Conservation (phyloP, 1,139 yeast genomes). For the Taphrina betulina region DNA sequence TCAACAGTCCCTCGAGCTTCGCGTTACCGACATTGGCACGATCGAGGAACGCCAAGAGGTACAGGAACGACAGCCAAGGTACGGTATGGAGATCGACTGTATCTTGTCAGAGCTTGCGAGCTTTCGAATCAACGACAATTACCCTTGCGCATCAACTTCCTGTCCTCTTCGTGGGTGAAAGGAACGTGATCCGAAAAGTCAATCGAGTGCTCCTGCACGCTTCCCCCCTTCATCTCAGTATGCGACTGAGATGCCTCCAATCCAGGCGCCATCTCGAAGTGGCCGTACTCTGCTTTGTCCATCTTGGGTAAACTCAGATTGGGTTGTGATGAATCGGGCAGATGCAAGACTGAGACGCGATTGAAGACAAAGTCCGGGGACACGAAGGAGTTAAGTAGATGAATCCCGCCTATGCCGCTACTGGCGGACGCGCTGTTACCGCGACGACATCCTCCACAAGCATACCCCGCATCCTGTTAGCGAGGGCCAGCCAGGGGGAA, state of each 20-base stretch:
- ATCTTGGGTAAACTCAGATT: too few species aligned
- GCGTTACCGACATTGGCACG: slow-evolving; percentile 65
- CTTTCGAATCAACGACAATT: not conserved
- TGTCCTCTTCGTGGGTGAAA: slow-evolving; percentile 22
- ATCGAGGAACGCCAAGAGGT: slow-evolving; percentile 60
- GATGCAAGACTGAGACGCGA: too few species aligned
- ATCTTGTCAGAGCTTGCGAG: slow-evolving; percentile 41
- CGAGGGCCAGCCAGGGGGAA: too few species aligned
- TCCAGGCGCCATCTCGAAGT: slow-evolving; percentile 6
- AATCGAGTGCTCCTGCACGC: not conserved
- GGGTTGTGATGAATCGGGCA: too few species aligned
- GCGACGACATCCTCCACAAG: too few species aligned
- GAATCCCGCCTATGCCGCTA: too few species aligned
- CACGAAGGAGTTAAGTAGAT: too few species aligned
- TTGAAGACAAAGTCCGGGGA: too few species aligned
- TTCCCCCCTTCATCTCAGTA: slow-evolving; percentile 3
- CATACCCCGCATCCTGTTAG: too few species aligned
- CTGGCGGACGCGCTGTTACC: too few species aligned
- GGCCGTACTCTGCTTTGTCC: slow-evolving; percentile 1
- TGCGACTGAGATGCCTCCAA: slow-evolving; percentile 1
- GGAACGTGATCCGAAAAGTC: slow-evolving; percentile 19
- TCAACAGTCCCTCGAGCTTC: slow-evolving; percentile 53
- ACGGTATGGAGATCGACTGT: slow-evolving; percentile 54
- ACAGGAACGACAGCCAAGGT: slow-evolving; percentile 58
- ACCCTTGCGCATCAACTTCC: slow-evolving; percentile 22